Conservation (phyloP, 441 rosid species). For the Geranium incanum region DNA sequence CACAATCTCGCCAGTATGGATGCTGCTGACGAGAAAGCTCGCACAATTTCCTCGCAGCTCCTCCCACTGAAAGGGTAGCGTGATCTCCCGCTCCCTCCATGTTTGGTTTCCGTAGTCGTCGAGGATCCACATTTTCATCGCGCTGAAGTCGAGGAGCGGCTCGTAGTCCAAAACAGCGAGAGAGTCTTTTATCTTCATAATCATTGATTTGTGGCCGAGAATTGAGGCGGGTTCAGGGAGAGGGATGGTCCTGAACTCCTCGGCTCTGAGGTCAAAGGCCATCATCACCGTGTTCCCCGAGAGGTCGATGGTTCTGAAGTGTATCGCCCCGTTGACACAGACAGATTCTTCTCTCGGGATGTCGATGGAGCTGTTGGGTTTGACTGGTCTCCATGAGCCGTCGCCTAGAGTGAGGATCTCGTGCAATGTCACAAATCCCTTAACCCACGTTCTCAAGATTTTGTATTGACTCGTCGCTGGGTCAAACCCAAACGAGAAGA, state of each 20-base stretch:
- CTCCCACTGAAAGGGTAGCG: neutral
- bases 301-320: constrained; percentile 1
- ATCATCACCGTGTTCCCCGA: neutral
- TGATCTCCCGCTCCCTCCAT: neutral
- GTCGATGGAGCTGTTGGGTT: neutral
- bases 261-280: neutral
- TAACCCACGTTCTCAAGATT: neutral
- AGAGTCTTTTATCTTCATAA: neutral
- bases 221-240: neutral
- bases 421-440: neutral
- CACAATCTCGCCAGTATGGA: neutral
- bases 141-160: neutral
- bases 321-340: neutral
- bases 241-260: neutral
- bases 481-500: constrained; percentile 2
- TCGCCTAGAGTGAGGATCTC: neutral
- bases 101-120: neutral
- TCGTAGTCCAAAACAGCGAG: neutral
- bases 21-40: neutral
- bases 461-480: neutral
- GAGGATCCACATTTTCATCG: neutral
- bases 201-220: neutral
- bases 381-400: neutral
- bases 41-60: neutral
- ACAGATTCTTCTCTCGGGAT: constrained; percentile 2